A percentile compares a stretch with the other conserved stretches of the same genome.
These are phyloP conservation scores for Talaromyces sp. DNA, from an alignment of 2,329 filamentous ascomycete species.

Conservation along the genomic window DNA sequence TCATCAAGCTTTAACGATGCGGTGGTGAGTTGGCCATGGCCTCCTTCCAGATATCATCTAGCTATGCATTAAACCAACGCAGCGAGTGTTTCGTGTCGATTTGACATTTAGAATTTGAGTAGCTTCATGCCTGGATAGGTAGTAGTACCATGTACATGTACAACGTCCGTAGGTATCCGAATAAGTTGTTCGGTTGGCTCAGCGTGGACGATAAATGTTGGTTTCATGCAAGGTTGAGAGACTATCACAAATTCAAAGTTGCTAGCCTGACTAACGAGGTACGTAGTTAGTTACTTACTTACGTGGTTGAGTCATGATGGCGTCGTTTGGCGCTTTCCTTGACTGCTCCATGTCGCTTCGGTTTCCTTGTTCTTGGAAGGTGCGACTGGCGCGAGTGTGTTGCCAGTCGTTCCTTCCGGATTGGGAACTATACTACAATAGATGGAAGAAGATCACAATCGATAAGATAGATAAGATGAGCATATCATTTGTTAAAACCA, in stretches of 20 bases:
- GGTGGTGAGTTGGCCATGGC: neutral
- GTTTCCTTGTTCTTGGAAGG: neutral
- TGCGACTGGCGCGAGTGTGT: neutral
- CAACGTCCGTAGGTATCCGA: neutral
- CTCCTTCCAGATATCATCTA: neutral
- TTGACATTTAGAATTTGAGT: neutral
- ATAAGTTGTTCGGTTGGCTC: neutral
- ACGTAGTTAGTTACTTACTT: neutral
- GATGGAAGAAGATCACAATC: neutral
- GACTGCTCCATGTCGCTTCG: neutral
- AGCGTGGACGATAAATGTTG: neutral
- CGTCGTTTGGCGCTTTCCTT: neutral
- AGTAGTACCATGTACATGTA: neutral
- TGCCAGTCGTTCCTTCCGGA: neutral
- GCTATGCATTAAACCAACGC: neutral
- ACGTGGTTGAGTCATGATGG: neutral
- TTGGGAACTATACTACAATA: neutral
- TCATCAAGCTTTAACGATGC: neutral
- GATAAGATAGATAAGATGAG: neutral
- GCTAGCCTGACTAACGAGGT: neutral
- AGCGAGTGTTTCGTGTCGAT: neutral
- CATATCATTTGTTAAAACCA: neutral
- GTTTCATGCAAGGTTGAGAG: constrained; percentile 8
- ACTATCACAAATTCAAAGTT: constrained; percentile 8
- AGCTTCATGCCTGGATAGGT: neutral